A percentile compares a stretch with the other conserved stretches of the same genome.
phyloP scores from a whole-genome alignment of 2,329 filamentous ascomycete genomes.

The Cordyceps pruinosa region DNA sequence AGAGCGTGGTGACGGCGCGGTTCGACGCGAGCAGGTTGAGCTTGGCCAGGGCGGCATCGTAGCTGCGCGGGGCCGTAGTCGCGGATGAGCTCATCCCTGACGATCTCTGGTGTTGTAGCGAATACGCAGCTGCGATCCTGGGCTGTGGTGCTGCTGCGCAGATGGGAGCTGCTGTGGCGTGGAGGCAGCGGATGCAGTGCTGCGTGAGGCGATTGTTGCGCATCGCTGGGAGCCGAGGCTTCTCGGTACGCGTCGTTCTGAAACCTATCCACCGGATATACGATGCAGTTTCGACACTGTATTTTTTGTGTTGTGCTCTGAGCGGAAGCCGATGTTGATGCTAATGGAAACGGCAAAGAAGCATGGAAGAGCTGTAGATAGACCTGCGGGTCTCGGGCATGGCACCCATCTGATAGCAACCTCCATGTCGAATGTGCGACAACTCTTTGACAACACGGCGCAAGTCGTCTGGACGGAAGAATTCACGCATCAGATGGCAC shows the following conservation, averaged over 20 bases:
- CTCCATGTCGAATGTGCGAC: too few relatives aligned
- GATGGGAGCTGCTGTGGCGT: not conserved
- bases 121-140: not conserved
- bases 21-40: slow-evolving; percentile 77
- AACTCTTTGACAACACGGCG: too few relatives aligned
- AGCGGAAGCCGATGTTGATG: not conserved
- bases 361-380: too few relatives aligned
- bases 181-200: not conserved
- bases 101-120: too few relatives aligned
- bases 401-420: too few relatives aligned
- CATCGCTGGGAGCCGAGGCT: not conserved
- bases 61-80: slow-evolving; percentile 28
- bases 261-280: not conserved
- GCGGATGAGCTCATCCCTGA: not conserved
- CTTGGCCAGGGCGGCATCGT: slow-evolving; percentile 62
- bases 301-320: not conserved
- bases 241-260: not conserved
- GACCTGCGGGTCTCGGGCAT: too few relatives aligned
- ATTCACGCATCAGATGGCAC: not conserved
- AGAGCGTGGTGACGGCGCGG: slow-evolving; percentile 53
- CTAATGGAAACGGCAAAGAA: too few relatives aligned
- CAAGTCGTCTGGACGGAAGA: too few relatives aligned
- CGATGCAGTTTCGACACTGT: not conserved
- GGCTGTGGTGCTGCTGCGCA: not conserved
- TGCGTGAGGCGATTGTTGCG: not conserved